These are phyloP conservation scores for Xylariomycetidae sp. DNA, from an alignment of 2,329 filamentous ascomycete species.

Conservation along the genomic window DNA sequence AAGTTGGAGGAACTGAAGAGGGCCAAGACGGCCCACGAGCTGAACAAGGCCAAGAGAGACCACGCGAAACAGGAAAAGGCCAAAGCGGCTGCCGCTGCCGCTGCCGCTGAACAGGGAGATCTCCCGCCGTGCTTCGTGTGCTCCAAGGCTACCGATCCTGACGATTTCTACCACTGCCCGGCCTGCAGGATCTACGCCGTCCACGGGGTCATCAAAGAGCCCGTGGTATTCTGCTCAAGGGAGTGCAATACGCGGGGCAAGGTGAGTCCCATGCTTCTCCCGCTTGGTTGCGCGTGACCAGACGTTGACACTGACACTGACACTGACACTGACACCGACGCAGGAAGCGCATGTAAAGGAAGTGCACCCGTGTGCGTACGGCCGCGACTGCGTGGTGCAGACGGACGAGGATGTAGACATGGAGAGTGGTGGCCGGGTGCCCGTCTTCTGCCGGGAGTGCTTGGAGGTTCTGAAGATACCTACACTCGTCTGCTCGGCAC, in stretches of 20 bases:
- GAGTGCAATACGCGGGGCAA: no score
- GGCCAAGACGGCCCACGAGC: slow-evolving; percentile 37
- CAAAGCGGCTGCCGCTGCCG: slow-evolving; percentile 26
- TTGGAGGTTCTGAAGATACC: slow-evolving; percentile 28
- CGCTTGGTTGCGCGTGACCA: no score
- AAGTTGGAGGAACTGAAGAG: slow-evolving; percentile 41
- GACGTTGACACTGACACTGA: slow-evolving; percentile 20
- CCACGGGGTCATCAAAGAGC: no score
- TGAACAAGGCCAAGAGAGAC: slow-evolving; percentile 24
- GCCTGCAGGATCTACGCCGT: no score
- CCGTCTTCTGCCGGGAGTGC: slow-evolving; percentile 38
- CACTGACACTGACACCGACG: slow-evolving; percentile 18
- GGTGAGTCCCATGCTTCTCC: no score
- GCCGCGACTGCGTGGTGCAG: slow-evolving; percentile 33
- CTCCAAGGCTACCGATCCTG: slow-evolving; percentile 15
- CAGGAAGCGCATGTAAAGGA: slow-evolving; percentile 34
- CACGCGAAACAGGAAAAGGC: slow-evolving; percentile 36
- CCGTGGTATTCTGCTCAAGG: no score
- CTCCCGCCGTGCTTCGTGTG: slow-evolving; percentile 37
- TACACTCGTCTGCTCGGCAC: slow-evolving; percentile 35
- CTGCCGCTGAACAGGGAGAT: slow-evolving; percentile 26
- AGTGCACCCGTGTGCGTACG: slow-evolving; percentile 36
- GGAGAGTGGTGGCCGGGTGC: slow-evolving; percentile 21
- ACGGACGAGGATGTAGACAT: slow-evolving; percentile 35
- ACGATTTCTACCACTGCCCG: background rate